A percentile compares a stretch with the other conserved stretches of the same genome.
Evolutionary conservation across 805 yeast genomes (phyloP).

Genomic region (Citeromyces matritensis): DNA sequence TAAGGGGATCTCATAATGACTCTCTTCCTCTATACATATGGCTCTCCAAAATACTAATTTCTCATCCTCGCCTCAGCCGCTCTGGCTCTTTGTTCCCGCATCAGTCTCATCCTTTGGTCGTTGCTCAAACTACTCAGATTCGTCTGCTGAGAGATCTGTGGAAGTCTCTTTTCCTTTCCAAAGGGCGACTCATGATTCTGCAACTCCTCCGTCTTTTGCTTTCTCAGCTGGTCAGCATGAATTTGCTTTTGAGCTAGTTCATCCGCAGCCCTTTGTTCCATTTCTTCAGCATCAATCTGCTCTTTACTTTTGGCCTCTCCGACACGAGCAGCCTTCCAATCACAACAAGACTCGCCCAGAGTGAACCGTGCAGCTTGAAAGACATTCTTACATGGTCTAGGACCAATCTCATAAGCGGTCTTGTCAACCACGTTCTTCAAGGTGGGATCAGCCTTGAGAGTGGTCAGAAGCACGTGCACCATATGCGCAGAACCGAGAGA

Average conservation of each 20-base stretch:
- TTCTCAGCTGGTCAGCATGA: constrained; percentile 25
- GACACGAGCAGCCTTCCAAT: constrained; percentile 60
- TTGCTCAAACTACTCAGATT: constrained; percentile 51
- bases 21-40: too few relatives aligned
- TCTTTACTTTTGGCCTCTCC: constrained; percentile 46
- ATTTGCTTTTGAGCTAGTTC: constrained; percentile 23
- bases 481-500: constrained; percentile 51
- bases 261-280: constrained; percentile 20
- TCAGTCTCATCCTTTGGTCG: constrained; percentile 60
- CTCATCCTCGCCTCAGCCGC: constrained; percentile 86
- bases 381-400: constrained; percentile 25
- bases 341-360: constrained; percentile 52
- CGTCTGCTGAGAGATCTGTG: constrained; percentile 13
- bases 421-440: constrained; percentile 34
- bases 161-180: constrained; percentile 18
- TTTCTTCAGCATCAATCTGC: constrained; percentile 28
- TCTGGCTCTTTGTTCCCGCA: constrained; percentile 90
- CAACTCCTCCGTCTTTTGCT: constrained; percentile 20
- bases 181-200: constrained; percentile 14
- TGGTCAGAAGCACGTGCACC: constrained; percentile 45
- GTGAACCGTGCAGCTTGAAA: constrained; percentile 56
- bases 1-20: too few relatives aligned
- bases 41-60: too few relatives aligned
- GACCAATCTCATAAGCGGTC: constrained; percentile 56
- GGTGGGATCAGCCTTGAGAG: constrained; percentile 60